Evolutionary conservation across 129 eudicot genomes (phyloP), one percentile per base, ranked within the genome.

Genomic region (Artemisia tridentata): DNA sequence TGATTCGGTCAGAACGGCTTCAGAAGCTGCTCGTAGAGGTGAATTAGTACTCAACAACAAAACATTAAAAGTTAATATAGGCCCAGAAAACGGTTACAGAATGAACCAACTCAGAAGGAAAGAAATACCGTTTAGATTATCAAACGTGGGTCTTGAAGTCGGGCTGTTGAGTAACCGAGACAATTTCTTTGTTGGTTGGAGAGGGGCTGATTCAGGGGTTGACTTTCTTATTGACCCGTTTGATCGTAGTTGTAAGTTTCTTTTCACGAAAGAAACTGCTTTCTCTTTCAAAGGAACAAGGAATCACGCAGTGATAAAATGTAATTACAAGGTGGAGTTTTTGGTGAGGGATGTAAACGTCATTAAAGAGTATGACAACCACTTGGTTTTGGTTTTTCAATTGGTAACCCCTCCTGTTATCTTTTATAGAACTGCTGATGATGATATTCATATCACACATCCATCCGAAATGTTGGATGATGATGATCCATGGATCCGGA

Each of bases 401-500:
- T 79, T 86, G 73, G 69, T 72, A 43, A 81, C 88, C 3, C 72
- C 96, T 34, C 96, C 96, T 11, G 21, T 70, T 49, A 38, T 88
- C 54, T 76, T 48, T 61, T 88, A 88, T 64, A 71, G 96, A 71
- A 88, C 89, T 11, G 91, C 96, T 11, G 96, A 85, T 76, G 96
- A 88, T 17, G 91, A 88, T 34, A 83, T 88, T 17, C 78, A 46
- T 46, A 83, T 63, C 7, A 58, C 88, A 3, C 77, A 79, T 25
- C 87, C 96, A 17, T 88, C 65, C 58, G 91, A 88, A 60, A 71
- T 83, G 82, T 56, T 85, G 77, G 96, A 88, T 74, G 96, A 88
- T 46, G 96, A 88, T 74, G 96, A 88, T 75, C 96, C 91, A 3
- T 88, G 96, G 96, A 86, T 88, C 31, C 81, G 91, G 23, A 86